Percentiles rank a stretch among this genome's conserved stretches.
Evolutionary conservation across 345 rosid species (phyloP).

Genomic region (Psidium guajava): DNA sequence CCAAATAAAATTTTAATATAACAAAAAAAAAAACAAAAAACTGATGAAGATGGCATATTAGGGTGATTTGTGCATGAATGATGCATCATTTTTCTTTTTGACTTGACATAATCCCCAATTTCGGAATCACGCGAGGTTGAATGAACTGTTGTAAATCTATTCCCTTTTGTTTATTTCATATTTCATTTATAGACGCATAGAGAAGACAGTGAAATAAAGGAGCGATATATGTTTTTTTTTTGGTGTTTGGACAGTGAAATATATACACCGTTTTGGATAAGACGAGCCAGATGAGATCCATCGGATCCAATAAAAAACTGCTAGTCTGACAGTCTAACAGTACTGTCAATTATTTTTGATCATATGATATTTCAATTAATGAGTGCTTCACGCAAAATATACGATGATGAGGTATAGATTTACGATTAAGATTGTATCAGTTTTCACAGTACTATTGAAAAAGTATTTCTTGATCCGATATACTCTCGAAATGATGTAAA

Average conservation of each 20-base stretch:
- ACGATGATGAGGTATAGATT: no score
- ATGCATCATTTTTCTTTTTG: not conserved
- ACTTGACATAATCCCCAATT: not conserved
- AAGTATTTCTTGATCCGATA: no score
- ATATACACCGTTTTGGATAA: not conserved
- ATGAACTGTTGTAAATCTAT: not conserved
- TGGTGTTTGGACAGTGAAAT: not conserved
- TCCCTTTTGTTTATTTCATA: not conserved
- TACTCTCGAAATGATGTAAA: not conserved
- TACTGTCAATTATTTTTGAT: no score
- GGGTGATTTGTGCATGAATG: not conserved
- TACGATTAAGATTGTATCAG: no score
- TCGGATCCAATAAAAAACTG: no score
- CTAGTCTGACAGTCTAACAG: no score
- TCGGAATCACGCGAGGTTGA: not conserved
- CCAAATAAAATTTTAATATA: no score
- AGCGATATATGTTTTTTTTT: not conserved
- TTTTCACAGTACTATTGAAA: accelerated
- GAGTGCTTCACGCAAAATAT: no score
- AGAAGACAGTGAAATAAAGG: not conserved
- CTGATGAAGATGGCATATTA: not conserved
- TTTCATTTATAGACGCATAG: not conserved
- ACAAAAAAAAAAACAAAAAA: not conserved
- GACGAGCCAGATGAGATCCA: not conserved
- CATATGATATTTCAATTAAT: no score